Conservation (phyloP, 169 alveolate species). For the Plasmodium malariae region DNA sequence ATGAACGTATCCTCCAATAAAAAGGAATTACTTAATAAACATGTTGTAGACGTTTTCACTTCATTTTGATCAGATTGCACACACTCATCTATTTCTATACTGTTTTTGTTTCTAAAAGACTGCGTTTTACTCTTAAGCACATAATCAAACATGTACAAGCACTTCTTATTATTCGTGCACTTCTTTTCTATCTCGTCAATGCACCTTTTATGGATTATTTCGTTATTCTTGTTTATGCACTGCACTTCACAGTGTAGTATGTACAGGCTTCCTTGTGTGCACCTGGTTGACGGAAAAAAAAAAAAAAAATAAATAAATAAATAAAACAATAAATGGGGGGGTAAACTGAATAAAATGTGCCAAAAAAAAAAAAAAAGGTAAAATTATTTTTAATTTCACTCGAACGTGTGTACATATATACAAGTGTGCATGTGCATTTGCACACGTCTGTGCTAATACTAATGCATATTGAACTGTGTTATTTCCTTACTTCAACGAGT, state of each 20-base stretch:
- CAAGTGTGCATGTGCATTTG: no score
- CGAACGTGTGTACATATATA: no score
- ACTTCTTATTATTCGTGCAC: constrained; percentile 21
- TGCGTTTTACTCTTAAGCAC: background rate
- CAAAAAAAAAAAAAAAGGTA: background rate
- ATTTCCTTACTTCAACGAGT: constrained; percentile 34
- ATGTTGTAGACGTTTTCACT: constrained; percentile 34
- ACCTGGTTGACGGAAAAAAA: background rate
- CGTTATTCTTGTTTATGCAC: constrained; percentile 20
- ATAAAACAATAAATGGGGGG: no score
- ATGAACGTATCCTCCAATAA: constrained; percentile 9
- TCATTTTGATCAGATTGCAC: constrained; percentile 38
- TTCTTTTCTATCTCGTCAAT: constrained; percentile 22
- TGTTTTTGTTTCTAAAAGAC: constrained; percentile 4
- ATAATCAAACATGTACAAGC: constrained; percentile 41
- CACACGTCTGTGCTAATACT: no score
- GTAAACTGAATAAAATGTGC: background rate
- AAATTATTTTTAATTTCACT: background rate
- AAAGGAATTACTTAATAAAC: constrained; percentile 22
- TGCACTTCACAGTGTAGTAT: constrained; percentile 42
- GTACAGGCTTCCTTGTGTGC: constrained; percentile 33
- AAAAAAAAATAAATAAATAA: background rate
- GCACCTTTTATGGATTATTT: constrained; percentile 29
- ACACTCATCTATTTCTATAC: constrained; percentile 33
- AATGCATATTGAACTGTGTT: no score